Conservation (phyloP, 2,329 filamentous ascomycete species). For the Alternaria hordeiaustralica region DNA sequence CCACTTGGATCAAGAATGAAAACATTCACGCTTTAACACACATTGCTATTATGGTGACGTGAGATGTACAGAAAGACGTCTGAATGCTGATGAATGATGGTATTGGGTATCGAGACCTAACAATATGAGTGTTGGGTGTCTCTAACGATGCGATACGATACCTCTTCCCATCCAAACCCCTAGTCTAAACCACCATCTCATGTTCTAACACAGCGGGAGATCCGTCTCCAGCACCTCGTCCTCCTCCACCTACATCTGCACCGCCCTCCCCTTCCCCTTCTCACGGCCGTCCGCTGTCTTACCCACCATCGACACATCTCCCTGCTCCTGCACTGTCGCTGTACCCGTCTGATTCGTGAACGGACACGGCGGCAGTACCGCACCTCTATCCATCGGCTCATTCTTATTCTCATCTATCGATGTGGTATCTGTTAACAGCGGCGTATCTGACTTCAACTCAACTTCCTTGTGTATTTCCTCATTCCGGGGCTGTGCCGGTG, state of each 20-base stretch:
- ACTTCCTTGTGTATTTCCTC: not conserved
- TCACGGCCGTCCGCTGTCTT: not conserved
- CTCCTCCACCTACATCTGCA: not conserved
- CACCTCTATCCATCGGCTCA: not conserved
- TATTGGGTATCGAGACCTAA: not conserved
- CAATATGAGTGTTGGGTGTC: not conserved
- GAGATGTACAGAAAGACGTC: not conserved
- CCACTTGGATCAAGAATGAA: constrained; percentile 20
- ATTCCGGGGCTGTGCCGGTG: not conserved
- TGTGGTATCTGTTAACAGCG: not conserved
- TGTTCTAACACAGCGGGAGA: not conserved
- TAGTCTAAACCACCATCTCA: not conserved
- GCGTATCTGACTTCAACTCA: not conserved
- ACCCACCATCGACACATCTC: not conserved
- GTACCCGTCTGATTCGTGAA: not conserved
- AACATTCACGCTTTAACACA: not conserved
- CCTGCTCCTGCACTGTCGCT: not conserved
- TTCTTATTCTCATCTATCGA: not conserved
- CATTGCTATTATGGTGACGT: not conserved
- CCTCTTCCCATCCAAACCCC: not conserved
- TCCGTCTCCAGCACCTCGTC: not conserved
- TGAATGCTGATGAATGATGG: not conserved
- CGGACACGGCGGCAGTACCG: not conserved
- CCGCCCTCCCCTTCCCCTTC: not conserved
- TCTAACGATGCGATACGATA: not conserved